Conservation (phyloP, 495 filamentous ascomycete species). For the Hypoxylon fuscum region DNA sequence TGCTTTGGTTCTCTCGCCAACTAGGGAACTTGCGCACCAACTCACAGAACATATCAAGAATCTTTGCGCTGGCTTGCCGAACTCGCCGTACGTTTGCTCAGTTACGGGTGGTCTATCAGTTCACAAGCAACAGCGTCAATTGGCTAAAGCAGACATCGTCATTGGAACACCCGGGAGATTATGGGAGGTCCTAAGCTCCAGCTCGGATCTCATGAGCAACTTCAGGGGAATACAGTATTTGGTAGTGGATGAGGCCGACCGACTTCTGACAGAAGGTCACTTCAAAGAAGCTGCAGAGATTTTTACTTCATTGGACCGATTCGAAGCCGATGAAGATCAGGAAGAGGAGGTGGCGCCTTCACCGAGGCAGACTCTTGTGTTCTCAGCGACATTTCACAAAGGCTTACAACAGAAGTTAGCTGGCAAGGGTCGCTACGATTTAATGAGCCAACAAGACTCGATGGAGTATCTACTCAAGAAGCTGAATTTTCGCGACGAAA, state of each 20-base stretch:
- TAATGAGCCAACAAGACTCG: constrained; percentile 77
- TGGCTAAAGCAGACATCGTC: constrained; percentile 82
- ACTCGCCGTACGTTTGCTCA: constrained; percentile 74
- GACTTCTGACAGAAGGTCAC: constrained; percentile 89
- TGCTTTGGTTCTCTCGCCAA: constrained; percentile 92
- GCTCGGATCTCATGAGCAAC: constrained; percentile 60
- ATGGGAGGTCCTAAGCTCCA: constrained; percentile 89
- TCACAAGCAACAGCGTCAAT: constrained; percentile 87
- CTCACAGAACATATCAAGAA: constrained; percentile 80
- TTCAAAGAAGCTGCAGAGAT: constrained; percentile 95
- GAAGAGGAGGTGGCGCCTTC: constrained; percentile 36
- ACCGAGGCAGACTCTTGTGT: constrained; percentile 88
- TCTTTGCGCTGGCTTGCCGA: constrained; percentile 69
- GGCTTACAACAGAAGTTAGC: constrained; percentile 88
- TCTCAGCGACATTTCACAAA: constrained; percentile 95
- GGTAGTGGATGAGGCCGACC: constrained; percentile 94
- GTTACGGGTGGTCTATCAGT: constrained; percentile 90
- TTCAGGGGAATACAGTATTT: constrained; percentile 79
- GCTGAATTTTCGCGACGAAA: constrained; percentile 81
- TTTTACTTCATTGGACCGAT: constrained; percentile 74
- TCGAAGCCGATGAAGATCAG: constrained; percentile 51
- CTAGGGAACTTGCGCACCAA: constrained; percentile 92
- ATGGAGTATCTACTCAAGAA: constrained; percentile 94
- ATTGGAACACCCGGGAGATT: constrained; percentile 91
- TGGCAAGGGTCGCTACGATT: constrained; percentile 72